Evolutionary conservation across 228 moss, liverwort and hornwort genomes (phyloP), one percentile per base, ranked within the genome.

Genomic region (Sphagnum fallax): DNA sequence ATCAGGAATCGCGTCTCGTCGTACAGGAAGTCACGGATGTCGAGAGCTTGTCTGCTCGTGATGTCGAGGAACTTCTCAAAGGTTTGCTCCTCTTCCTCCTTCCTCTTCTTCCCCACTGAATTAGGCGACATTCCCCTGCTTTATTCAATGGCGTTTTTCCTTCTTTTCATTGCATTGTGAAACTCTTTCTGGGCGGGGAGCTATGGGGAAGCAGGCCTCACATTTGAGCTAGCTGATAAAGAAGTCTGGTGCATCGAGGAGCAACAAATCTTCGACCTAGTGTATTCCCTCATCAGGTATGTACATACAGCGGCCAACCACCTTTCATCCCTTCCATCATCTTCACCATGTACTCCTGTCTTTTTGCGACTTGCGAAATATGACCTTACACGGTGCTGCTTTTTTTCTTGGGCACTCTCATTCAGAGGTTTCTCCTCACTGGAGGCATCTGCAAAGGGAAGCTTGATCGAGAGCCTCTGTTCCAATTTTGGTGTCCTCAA

Each of bases 401-500:
- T 8, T 12, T 12, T 12, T 55, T 12, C 55, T 12, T 8, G 55
- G 55, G 8, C 55, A 12, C 55, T 55, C 12, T 55, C 9, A 8
- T 55, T 55, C 90, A 98, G 98, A 76, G 90, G 85, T 63, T 94
- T 90, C 69, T 52, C 83, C 15, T 77, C 57, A 74, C 75, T 98
- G 47, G 80, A 84, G 65, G 51, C 74, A 63, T 84, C 89, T 53
- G 69, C 83, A 16, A 98, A 83, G 80, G 89, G 88, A 32, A 80
- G 81, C 60, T 79, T 98, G 81, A 81, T 93, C 58, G 98, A 98
- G 78, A 90, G 94, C 73, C 75, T 98, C n/a, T 98, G 90, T 75
- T 85, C 94, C 51, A 98, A 98, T 77, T 92, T 94, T 72, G 80
- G 88, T 71, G 89, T 94, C 72, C 89, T 98, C 50, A 98, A 92